A percentile compares a stretch with the other conserved stretches of the same genome.
Evolutionary conservation across 1,284 basidiomycete genomes (phyloP).

Genomic region (Hypsizygus ulmarius): DNA sequence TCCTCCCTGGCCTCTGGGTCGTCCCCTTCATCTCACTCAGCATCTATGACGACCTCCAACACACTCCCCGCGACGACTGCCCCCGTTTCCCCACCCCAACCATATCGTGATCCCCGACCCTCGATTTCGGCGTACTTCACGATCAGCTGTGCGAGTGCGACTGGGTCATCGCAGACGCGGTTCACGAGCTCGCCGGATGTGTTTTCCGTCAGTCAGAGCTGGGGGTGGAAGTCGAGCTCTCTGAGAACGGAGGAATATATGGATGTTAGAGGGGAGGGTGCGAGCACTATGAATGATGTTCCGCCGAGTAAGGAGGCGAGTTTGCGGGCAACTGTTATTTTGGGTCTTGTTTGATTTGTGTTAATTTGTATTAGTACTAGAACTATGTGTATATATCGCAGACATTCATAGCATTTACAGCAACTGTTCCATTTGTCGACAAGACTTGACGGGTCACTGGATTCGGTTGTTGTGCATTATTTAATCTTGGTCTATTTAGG

Average conservation of each 20-base stretch:
- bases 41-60: slow-evolving; percentile 16
- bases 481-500: slow-evolving; percentile 13
- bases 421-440: not conserved
- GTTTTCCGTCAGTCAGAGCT: slow-evolving; percentile 78
- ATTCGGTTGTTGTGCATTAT: slow-evolving; percentile 8
- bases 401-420: not conserved
- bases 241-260: slow-evolving; percentile 57
- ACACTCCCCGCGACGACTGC: slow-evolving; percentile 40
- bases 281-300: slow-evolving; percentile 23
- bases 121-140: slow-evolving; percentile 77
- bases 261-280: slow-evolving; percentile 47
- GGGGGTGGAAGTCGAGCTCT: slow-evolving; percentile 79
- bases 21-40: slow-evolving; percentile 18
- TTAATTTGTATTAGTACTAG: not conserved
- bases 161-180: slow-evolving; percentile 79
- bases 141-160: slow-evolving; percentile 78
- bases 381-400: not conserved
- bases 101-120: slow-evolving; percentile 74
- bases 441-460: no score
- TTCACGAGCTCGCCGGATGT: slow-evolving; percentile 86
- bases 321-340: slow-evolving; percentile 70
- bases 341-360: slow-evolving; percentile 66
- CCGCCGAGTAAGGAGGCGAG: slow-evolving; percentile 48
- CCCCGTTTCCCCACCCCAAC: slow-evolving; percentile 49
- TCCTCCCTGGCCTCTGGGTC: slow-evolving; percentile 22